Evolutionary conservation across 257 asterid genomes (phyloP), one percentile per base, ranked within the genome.

Genomic region (Lavandula angustifolia): DNA sequence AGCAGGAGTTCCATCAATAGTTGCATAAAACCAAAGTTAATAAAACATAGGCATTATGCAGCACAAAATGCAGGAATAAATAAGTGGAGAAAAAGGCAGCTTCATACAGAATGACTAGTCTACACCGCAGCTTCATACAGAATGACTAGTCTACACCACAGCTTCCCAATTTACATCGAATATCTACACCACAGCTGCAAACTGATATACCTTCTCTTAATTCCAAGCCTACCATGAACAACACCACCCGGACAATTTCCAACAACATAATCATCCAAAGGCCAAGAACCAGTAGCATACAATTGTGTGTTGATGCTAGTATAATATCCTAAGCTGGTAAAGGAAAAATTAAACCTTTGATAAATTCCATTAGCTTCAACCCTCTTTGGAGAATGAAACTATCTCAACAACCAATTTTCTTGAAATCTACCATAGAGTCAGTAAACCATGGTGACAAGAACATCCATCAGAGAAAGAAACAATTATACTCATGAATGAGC

Each of bases 151-250:
- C 56, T 29, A 50, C 7, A 17, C 49, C 29, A 40, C 51, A 60
- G 4, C 14, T 3, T 31, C 13, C 37, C 38, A 13, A 9, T 1
- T 5, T 47, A 55, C 54, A 3, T 14, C 54, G 35, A 54, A 16
- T 29, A 38, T 44, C 46, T 62, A 14, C 62, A 13, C 48, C 5
- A 37, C 69, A 54, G 4, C 32, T 64, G 12, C 35, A 13, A 60
- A 60, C 53, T 43, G 18, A 41, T 9, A 18, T 42, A 50, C 62
- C 68, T 43, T 46, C 60, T 35, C 49, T 49, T 54, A 57, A 50
- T 59, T 33, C 48, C 13, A 63, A 6, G n/a, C 42, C 59, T 49
- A 32, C 12, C 55, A 3, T 9, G 35, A 57, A 38, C 55, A 48
- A 11, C n/a, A 54, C 48, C 40, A 22, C 50, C 33, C 27, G 14